Percentiles rank a stretch among this genome's conserved stretches.
Conservation (phyloP, 345 rosid genomes). For the Combretum micranthum region DNA sequence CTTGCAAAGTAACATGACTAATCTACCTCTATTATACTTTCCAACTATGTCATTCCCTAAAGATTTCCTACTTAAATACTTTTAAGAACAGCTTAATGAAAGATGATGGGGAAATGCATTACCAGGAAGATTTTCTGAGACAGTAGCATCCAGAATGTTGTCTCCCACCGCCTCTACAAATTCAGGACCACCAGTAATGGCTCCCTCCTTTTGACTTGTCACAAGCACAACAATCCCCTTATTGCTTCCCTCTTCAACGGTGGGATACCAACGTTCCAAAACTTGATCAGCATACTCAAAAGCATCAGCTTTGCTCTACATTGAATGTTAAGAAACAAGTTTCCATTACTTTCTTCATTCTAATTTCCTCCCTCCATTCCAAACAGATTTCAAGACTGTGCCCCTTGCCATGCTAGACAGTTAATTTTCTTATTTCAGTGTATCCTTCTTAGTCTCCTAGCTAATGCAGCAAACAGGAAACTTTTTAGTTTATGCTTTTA, state of each 20-base stretch:
- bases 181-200: slow-evolving; percentile 93
- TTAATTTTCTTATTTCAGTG: no score
- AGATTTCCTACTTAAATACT: no score
- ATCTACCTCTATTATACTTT: not conserved
- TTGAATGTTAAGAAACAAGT: not conserved
- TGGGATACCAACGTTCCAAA: slow-evolving; percentile 88
- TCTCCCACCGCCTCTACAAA: slow-evolving; percentile 88
- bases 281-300: slow-evolving; percentile 98
- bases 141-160: slow-evolving; percentile 73
- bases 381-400: no score
- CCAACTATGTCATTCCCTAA: no score
- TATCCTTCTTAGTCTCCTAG: no score
- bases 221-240: slow-evolving; percentile 90
- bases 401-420: no score
- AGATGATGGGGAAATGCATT: slow-evolving; percentile 12
- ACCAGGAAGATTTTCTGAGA: slow-evolving; percentile 96
- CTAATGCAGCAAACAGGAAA: no score
- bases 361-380: not conserved
- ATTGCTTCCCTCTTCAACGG: slow-evolving; percentile 76
- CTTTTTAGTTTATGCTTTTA: no score
- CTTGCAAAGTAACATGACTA: not conserved
- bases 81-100: not conserved
- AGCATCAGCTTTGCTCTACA: slow-evolving; percentile 99
- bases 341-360: no score
- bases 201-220: slow-evolving; percentile 96